Evolutionary conservation across 306 rosid species (phyloP).

Genomic region (Crotalaria pallida): DNA sequence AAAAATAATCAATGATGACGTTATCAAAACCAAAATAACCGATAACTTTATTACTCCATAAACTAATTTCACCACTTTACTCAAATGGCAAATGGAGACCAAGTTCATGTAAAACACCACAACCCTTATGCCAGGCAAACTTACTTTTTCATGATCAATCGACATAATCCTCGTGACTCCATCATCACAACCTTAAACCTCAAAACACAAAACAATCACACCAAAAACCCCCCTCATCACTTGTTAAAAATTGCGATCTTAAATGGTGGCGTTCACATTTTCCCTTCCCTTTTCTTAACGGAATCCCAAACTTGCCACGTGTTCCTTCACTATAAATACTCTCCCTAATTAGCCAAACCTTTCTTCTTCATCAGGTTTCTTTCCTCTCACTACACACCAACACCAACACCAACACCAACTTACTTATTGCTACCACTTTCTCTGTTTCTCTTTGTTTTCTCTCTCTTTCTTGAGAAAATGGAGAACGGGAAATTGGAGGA

Average conservation of each 20-base stretch:
- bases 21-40: too few species aligned
- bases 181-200: neutral
- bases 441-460: constrained; percentile 17
- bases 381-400: too few species aligned
- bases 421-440: too few species aligned
- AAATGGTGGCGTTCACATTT: constrained; percentile 1
- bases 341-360: neutral
- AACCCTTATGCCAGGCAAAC: too few species aligned
- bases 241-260: too few species aligned
- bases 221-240: neutral
- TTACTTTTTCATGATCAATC: neutral
- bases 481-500: neutral
- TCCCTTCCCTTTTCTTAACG: neutral
- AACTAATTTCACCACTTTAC: too few species aligned
- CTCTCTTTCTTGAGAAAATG: constrained; percentile 20
- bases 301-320: neutral
- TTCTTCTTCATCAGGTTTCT: neutral
- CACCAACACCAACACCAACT: too few species aligned
- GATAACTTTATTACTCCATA: too few species aligned
- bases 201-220: neutral
- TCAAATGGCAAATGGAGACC: too few species aligned
- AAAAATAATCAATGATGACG: too few species aligned
- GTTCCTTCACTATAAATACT: neutral
- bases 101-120: too few species aligned
- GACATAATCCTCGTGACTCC: neutral